Conservation (phyloP, 2,329 filamentous ascomycete species). For the Simplicillium sp. region DNA sequence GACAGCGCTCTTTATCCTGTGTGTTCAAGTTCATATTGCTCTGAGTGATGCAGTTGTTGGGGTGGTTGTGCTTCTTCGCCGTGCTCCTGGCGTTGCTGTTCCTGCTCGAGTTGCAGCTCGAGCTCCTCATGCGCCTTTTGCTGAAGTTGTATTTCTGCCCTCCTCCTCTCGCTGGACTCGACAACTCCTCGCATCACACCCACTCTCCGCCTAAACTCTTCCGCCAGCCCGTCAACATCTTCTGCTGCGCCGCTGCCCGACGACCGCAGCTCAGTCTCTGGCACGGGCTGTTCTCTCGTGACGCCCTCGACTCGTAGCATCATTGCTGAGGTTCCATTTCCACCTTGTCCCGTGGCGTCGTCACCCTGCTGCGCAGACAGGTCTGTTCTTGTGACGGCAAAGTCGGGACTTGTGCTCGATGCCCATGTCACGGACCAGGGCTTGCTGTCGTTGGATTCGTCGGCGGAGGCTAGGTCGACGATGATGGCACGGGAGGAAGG, state of each 20-base stretch:
- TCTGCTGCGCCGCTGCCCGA: constrained; percentile 22
- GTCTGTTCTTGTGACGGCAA: constrained; percentile 47
- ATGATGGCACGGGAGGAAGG: constrained; percentile 39
- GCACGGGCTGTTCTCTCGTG: constrained; percentile 18
- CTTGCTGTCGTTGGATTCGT: constrained; percentile 23
- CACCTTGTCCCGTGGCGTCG: constrained; percentile 36
- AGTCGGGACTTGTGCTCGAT: constrained; percentile 64
- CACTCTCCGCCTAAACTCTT: constrained; percentile 51
- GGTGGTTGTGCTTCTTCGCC: too few relatives aligned
- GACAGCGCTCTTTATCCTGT: too few relatives aligned
- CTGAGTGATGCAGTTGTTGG: too few relatives aligned
- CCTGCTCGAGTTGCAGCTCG: constrained; percentile 2
- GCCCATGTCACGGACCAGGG: constrained; percentile 52
- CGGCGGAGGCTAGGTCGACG: constrained; percentile 38
- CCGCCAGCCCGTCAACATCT: constrained; percentile 40
- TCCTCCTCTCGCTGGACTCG: constrained; percentile 37
- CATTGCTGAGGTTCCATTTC: constrained; percentile 22
- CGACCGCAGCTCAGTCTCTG: constrained; percentile 4
- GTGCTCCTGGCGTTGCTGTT: background rate
- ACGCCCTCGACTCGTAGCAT: constrained; percentile 27
- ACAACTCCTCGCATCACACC: constrained; percentile 42
- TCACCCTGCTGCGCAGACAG: constrained; percentile 31
- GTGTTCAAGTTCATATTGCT: too few relatives aligned
- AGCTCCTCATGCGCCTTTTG: constrained; percentile 8
- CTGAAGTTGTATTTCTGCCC: constrained; percentile 4